Conservation (phyloP, 345 rosid genomes). For the Turnera subulata region DNA sequence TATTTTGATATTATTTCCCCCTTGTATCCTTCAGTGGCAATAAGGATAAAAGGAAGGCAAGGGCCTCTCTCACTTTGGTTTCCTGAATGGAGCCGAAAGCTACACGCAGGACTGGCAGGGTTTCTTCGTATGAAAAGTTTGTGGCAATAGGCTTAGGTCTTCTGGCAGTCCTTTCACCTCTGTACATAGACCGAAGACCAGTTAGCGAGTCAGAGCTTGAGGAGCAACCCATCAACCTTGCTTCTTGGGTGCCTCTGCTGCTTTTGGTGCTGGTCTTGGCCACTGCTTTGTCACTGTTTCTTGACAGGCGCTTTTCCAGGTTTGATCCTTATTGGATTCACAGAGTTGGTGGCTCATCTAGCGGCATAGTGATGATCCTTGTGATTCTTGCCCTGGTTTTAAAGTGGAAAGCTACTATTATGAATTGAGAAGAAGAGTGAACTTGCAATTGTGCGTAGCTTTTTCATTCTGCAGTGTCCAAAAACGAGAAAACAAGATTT, state of each 20-base stretch:
- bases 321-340: slow-evolving; percentile 87
- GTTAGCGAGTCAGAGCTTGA: slow-evolving; percentile 36
- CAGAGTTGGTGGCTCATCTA: slow-evolving; percentile 80
- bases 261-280: slow-evolving; percentile 52
- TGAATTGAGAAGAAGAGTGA: background rate
- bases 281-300: slow-evolving; percentile 43
- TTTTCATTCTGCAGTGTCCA: background rate
- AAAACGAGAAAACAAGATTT: too few species aligned
- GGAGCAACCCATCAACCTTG: slow-evolving; percentile 33
- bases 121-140: slow-evolving; percentile 45
- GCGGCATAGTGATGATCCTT: slow-evolving; percentile 65
- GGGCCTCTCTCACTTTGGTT: slow-evolving; percentile 3
- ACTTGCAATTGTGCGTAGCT: background rate
- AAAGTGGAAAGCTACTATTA: slow-evolving; percentile 41
- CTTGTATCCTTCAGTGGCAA: background rate
- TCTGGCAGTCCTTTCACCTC: slow-evolving; percentile 69
- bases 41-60: background rate
- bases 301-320: slow-evolving; percentile 57
- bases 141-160: slow-evolving; percentile 30
- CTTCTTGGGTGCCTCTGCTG: slow-evolving; percentile 48
- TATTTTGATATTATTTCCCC: background rate
- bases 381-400: slow-evolving; percentile 61
- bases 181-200: slow-evolving; percentile 45
- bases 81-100: slow-evolving; percentile 34
- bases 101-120: slow-evolving; percentile 23